Base-by-base conservation (phyloP, 1,139 yeast genomes). In the Geotrichum phurueaensis region DNA sequence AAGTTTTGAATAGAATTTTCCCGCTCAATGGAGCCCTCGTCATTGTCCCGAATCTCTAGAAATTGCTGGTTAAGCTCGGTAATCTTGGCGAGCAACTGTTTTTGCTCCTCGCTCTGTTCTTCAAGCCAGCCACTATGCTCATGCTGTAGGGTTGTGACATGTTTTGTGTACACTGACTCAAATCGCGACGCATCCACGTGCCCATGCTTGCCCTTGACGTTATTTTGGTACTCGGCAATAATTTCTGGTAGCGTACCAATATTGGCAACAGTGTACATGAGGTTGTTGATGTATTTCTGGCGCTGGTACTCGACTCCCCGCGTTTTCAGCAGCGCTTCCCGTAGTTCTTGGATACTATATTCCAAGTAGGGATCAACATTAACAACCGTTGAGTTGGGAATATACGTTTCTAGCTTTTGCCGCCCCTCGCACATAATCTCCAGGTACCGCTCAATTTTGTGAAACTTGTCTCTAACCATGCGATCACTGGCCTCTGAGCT, bases 401-500 rank as follows among this genome's bases (percentile, higher is more conserved):
- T 74, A 63, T 73, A 78, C 36, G 71, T 69, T 45, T 73, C 74
- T 25, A 88, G 73, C 1, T 76, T 69, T 1, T 75, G 75, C 51
- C 74, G 76, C 0, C 79, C 77, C 1, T 79, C 79, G 33, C 78
- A 74, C 61, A 84, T 77, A 0, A 84, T 69, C 22, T 75, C 74
- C 47, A 88, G 67, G 20, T 72, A 70, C 0, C 78, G 77, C 61
- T 75, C 78, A 53, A 85, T 75, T 12, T 78, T 78, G 1, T 69
- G 65, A 62, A 81, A 81, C 63, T 81, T 82, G 7, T 71, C 70
- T 12, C 74, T 68, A 0, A 87, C 80, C 2, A 78, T 70, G 2
- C 72, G 73, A 70, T 91, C 96, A 2, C 96, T 89, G 2, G 74
- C 69, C 43, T 76, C 75, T 0, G 96, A 96, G 64, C 84, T 84